These are phyloP conservation scores for Cucumis hystrix DNA, from an alignment of 306 rosid species.

Conservation along the genomic window DNA sequence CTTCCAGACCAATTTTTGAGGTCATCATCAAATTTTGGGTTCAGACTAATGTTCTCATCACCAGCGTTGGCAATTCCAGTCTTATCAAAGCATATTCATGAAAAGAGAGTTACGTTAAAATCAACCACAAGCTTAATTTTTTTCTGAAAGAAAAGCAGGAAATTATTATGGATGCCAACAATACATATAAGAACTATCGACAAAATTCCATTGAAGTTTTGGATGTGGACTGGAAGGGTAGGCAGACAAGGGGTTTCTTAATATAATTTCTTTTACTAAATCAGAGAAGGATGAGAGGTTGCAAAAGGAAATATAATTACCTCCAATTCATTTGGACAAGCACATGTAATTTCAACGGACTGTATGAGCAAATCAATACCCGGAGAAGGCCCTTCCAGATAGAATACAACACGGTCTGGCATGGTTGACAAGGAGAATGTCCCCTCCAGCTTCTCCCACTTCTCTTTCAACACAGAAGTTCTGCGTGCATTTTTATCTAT, in stretches of 20 bases:
- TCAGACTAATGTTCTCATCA: slow-evolving; percentile 43
- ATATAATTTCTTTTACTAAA: neutral
- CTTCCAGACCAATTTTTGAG: slow-evolving; percentile 82
- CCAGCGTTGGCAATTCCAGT: slow-evolving; percentile 18
- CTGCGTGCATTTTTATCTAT: slow-evolving; percentile 25
- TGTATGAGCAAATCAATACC: slow-evolving; percentile 59
- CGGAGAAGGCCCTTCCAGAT: slow-evolving; percentile 87
- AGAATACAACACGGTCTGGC: slow-evolving; percentile 52
- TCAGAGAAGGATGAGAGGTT: neutral
- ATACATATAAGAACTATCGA: neutral
- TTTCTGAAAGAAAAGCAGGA: neutral
- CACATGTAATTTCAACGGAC: slow-evolving; percentile 45
- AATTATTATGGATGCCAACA: neutral
- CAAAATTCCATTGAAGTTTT: neutral
- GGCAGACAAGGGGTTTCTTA: neutral
- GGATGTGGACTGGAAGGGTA: neutral
- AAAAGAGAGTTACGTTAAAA: neutral
- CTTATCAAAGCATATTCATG: slow-evolving; percentile 15
- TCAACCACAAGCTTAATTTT: neutral
- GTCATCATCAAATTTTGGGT: slow-evolving; percentile 73
- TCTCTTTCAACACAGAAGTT: slow-evolving; percentile 45
- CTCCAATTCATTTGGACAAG: slow-evolving; percentile 27
- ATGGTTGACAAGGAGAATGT: slow-evolving; percentile 44
- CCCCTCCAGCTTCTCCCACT: slow-evolving; percentile 76
- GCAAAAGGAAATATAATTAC: slow-evolving; percentile 15